phyloP scores from a whole-genome alignment of 2,329 filamentous ascomycete species.

The Chlorencoelia australis region DNA sequence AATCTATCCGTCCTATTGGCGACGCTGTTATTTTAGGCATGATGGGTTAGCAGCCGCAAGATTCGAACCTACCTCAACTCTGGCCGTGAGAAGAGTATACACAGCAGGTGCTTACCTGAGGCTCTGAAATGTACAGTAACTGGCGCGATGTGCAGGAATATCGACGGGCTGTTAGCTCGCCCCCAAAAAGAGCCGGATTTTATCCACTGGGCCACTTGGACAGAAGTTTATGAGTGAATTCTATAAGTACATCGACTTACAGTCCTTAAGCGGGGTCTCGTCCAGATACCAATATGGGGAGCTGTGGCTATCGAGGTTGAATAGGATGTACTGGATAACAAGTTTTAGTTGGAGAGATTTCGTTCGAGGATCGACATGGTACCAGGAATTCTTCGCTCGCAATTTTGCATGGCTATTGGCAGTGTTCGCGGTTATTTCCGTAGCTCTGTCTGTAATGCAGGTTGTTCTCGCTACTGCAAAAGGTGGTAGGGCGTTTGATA shows the following conservation, averaged over 20 bases:
- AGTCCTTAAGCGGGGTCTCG: slow-evolving; percentile 16
- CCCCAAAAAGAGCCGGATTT: too few relatives aligned
- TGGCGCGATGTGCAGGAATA: too few relatives aligned
- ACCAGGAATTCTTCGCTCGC: slow-evolving; percentile 33
- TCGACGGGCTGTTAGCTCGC: too few relatives aligned
- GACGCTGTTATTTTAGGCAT: slow-evolving; percentile 10
- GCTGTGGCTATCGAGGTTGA: slow-evolving; percentile 26
- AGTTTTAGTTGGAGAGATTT: slow-evolving; percentile 3
- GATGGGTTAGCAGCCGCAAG: slow-evolving; percentile 10
- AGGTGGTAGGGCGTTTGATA: slow-evolving; percentile 4
- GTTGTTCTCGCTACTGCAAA: slow-evolving; percentile 32
- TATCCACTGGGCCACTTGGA: slow-evolving; percentile 19
- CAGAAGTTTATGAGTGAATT: slow-evolving; percentile 14
- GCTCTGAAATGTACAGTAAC: too few relatives aligned
- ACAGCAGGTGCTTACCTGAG: too few relatives aligned
- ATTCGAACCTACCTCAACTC: slow-evolving; percentile 20
- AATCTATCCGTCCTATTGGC: slow-evolving; percentile 9
- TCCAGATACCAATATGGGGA: slow-evolving; percentile 28
- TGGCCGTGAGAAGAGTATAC: too few relatives aligned
- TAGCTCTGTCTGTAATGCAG: slow-evolving; percentile 40
- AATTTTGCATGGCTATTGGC: slow-evolving; percentile 35
- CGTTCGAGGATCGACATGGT: slow-evolving; percentile 22
- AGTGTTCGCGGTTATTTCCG: slow-evolving; percentile 33
- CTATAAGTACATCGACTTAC: slow-evolving; percentile 8
- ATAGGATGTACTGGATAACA: slow-evolving; percentile 15